phyloP scores from a whole-genome alignment of 495 filamentous ascomycete species.

The Trichocladium antarcticum region DNA sequence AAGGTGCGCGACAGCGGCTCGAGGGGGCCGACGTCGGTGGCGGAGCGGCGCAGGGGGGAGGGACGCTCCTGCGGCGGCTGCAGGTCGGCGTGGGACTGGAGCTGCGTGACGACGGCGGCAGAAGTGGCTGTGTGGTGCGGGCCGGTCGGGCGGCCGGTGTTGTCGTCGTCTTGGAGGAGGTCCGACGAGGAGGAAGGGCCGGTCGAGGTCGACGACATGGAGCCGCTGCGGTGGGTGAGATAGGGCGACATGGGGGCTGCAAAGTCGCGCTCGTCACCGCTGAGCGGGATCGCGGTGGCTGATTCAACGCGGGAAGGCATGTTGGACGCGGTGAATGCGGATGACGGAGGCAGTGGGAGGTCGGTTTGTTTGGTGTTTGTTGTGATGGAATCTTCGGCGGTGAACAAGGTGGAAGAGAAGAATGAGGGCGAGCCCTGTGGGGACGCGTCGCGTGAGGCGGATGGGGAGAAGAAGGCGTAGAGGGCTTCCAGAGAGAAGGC shows the following conservation, averaged over 20 bases:
- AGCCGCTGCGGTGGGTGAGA: conserved; percentile 9
- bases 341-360: background rate
- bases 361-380: background rate
- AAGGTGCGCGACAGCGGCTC: conserved; percentile 25
- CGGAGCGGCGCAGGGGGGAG: conserved; percentile 6
- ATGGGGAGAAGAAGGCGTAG: conserved; percentile 5
- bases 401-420: background rate
- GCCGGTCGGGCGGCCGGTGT: background rate
- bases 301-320: conserved; percentile 1
- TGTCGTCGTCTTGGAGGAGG: background rate
- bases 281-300: background rate
- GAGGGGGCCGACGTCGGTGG: background rate
- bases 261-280: conserved; percentile 2
- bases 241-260: background rate
- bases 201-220: conserved; percentile 10
- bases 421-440: background rate
- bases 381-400: background rate
- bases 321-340: background rate
- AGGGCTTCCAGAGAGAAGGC: conserved; percentile 3
- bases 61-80: conserved; percentile 13
- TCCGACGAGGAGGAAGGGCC: background rate
- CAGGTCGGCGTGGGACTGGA: too few relatives aligned
- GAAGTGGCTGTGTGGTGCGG: background rate
- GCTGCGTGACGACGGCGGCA: too few relatives aligned
- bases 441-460: background rate